Percentiles rank a stretch among this genome's conserved stretches.
Conservation (phyloP, 2,329 filamentous ascomycete species). For the Neopestalotiopsis sp. region DNA sequence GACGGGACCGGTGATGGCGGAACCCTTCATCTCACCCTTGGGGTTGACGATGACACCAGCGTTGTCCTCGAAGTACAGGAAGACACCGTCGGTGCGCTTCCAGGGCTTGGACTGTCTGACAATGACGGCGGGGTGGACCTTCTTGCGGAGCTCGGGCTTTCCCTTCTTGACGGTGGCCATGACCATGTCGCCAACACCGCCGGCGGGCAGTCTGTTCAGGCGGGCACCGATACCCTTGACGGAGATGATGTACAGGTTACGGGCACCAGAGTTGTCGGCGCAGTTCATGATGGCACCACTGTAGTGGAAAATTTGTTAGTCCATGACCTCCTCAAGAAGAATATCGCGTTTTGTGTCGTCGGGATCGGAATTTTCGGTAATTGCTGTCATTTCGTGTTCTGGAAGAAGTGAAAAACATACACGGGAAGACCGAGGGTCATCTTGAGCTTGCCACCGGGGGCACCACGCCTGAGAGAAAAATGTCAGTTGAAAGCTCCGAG, state of each 20-base stretch:
- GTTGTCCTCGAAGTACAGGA: conserved; percentile 99
- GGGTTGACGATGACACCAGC: conserved; percentile 99
- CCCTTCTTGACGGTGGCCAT: conserved; percentile 99
- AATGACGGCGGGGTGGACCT: conserved; percentile 99
- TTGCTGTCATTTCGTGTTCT: conserved; percentile 4
- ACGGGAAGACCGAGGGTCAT: conserved; percentile 99
- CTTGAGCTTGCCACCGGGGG: conserved; percentile 96
- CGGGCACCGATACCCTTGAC: conserved; percentile 98
- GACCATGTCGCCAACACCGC: conserved; percentile 99
- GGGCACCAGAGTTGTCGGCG: conserved; percentile 98
- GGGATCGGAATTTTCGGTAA: not conserved
- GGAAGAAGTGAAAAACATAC: conserved; percentile 65
- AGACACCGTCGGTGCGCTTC: conserved; percentile 98
- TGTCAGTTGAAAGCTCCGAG: conserved; percentile 19
- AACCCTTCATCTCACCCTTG: conserved; percentile 99
- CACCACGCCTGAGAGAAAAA: conserved; percentile 68
- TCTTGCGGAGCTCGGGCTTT: conserved; percentile 99
- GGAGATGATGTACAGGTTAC: conserved; percentile 99
- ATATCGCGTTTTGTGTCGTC: not conserved
- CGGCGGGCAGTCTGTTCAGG: conserved; percentile 95
- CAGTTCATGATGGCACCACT: conserved; percentile 99
- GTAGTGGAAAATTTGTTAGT: conserved; percentile 13
- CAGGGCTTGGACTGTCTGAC: conserved; percentile 99
- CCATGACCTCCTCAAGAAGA: conserved; percentile 5
- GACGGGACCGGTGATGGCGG: conserved; percentile 97